These are phyloP conservation scores for Piper longum DNA, from an alignment of 164 flowering plant genomes.

Conservation along the genomic window DNA sequence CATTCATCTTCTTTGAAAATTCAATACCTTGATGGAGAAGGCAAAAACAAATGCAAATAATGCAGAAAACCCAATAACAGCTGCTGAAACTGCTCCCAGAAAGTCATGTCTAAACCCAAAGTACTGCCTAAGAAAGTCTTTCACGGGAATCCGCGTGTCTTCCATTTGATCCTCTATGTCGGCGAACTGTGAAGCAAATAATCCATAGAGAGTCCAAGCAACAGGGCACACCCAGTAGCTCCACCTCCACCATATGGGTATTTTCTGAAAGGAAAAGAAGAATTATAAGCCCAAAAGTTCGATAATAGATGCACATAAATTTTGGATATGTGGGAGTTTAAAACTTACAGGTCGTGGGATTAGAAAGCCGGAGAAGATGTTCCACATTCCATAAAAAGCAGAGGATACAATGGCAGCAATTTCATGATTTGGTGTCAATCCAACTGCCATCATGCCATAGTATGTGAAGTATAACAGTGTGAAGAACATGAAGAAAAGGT, in stretches of 20 bases:
- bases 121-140: conserved; percentile 18
- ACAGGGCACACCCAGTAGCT: conserved; percentile 43
- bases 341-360: conserved; percentile 42
- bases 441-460: conserved; percentile 71
- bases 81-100: conserved; percentile 25
- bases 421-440: conserved; percentile 43
- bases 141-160: conserved; percentile 11
- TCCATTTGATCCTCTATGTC: conserved; percentile 11
- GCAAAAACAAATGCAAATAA: conserved; percentile 41
- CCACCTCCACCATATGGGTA: conserved; percentile 46
- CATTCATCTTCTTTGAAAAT: conserved; percentile 39
- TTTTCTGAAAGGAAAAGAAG: conserved; percentile 10
- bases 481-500: conserved; percentile 48
- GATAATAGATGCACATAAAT: neutral
- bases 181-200: conserved; percentile 29
- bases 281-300: neutral
- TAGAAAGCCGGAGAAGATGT: conserved; percentile 49
- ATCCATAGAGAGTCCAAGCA: conserved; percentile 46
- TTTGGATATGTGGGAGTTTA: neutral
- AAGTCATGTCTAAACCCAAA: conserved; percentile 35
- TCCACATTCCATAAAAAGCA: conserved; percentile 51
- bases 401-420: conserved; percentile 41
- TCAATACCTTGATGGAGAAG: conserved; percentile 32
- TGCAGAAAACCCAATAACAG: conserved; percentile 21
- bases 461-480: conserved; percentile 47